Percentiles rank a stretch among this genome's conserved stretches.
Evolutionary conservation across 2,329 filamentous ascomycete genomes (phyloP).

Genomic region (Monilinia polystroma): DNA sequence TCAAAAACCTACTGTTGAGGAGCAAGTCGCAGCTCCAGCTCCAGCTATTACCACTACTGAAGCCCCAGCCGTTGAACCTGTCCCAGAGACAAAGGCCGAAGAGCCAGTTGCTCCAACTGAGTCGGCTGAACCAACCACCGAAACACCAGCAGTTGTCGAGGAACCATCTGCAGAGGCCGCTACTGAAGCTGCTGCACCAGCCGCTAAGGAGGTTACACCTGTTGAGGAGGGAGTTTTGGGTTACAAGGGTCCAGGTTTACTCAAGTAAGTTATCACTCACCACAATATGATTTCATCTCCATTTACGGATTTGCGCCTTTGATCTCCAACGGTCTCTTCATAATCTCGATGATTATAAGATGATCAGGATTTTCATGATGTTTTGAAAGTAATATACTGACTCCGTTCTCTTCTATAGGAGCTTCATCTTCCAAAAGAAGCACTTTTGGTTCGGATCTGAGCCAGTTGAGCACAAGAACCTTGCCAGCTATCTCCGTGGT

Average conservation of each 20-base stretch:
- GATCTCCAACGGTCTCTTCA: not conserved
- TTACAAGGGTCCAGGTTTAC: slow-evolving; percentile 78
- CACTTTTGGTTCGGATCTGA: slow-evolving; percentile 85
- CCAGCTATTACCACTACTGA: slow-evolving; percentile 30
- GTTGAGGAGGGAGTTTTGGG: slow-evolving; percentile 71
- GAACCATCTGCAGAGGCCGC: slow-evolving; percentile 35
- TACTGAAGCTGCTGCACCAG: slow-evolving; percentile 57
- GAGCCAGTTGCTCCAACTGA: slow-evolving; percentile 39
- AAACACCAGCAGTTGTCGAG: slow-evolving; percentile 43
- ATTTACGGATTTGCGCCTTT: not conserved
- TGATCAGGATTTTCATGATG: not conserved
- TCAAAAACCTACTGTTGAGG: slow-evolving; percentile 64
- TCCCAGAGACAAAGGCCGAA: slow-evolving; percentile 40
- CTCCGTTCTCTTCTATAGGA: slow-evolving; percentile 52
- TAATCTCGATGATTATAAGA: not conserved
- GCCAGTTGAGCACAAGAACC: slow-evolving; percentile 69
- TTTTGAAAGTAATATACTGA: slow-evolving; percentile 1
- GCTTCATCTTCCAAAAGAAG: slow-evolving; percentile 84
- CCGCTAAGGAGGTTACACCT: slow-evolving; percentile 50
- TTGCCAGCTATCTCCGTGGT: slow-evolving; percentile 75
- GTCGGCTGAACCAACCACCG: slow-evolving; percentile 37
- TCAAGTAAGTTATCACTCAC: slow-evolving; percentile 70
- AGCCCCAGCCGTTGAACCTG: slow-evolving; percentile 47
- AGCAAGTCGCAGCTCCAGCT: slow-evolving; percentile 40
- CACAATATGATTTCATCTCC: not conserved